These are phyloP conservation scores for Ambrosia trifida DNA, from an alignment of 129 eudicot species.

Conservation along the genomic window DNA sequence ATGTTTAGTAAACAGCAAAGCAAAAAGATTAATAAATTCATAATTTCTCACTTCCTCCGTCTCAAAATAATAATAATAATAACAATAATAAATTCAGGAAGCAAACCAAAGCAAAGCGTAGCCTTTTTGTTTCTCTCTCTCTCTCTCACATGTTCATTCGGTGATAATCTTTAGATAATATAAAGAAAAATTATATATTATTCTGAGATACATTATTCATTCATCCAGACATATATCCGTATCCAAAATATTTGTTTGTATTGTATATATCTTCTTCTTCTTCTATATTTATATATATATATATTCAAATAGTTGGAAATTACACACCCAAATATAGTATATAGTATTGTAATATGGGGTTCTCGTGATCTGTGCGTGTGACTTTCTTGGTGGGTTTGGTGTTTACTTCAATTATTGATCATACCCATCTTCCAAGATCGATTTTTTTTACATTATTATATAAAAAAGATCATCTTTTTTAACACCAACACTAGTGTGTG, in stretches of 20 bases:
- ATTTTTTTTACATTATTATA: slow-evolving; percentile 34
- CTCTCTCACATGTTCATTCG: slow-evolving; percentile 39
- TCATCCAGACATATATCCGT: slow-evolving; percentile 46
- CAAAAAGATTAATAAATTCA: slow-evolving; percentile 19
- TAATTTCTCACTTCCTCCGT: slow-evolving; percentile 61
- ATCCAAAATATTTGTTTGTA: slow-evolving; percentile 22
- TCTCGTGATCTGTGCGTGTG: slow-evolving; percentile 67
- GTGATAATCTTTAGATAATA: slow-evolving; percentile 25
- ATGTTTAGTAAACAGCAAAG: slow-evolving; percentile 20
- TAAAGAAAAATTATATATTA: slow-evolving; percentile 7
- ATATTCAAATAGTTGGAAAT: slow-evolving; percentile 16
- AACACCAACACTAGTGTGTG: slow-evolving; percentile 15
- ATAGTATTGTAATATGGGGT: slow-evolving; percentile 32
- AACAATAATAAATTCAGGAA: no score
- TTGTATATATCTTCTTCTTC: slow-evolving; percentile 9
- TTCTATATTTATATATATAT: background rate
- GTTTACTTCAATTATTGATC: slow-evolving; percentile 55
- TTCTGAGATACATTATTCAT: slow-evolving; percentile 6
- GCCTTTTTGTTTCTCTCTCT: background rate
- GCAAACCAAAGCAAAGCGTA: background rate
- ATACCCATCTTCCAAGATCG: slow-evolving; percentile 47
- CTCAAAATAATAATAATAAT: slow-evolving; percentile 28
- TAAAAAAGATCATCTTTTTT: slow-evolving; percentile 25
- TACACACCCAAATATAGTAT: slow-evolving; percentile 30
- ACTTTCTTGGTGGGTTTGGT: slow-evolving; percentile 64